phyloP scores from a whole-genome alignment of 352 stramenopile genomes.

The Pilasporangium apinafurcum region DNA sequence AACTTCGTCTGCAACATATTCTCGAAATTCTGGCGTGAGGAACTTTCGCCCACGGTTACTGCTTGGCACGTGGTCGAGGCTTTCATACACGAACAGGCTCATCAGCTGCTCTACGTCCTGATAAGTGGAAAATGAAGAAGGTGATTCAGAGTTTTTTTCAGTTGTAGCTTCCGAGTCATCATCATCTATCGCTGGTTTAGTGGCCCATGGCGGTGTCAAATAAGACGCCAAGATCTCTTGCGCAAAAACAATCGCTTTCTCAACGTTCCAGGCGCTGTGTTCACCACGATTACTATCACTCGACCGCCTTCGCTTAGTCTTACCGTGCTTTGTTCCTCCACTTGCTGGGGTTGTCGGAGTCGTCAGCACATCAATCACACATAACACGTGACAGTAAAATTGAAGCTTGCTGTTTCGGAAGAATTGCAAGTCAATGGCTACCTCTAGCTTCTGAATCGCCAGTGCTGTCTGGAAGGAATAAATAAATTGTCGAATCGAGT shows the following conservation, averaged over 20 bases:
- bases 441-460: conserved; percentile 17
- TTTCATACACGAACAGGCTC: conserved; percentile 30
- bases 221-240: conserved; percentile 15
- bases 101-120: conserved; percentile 16
- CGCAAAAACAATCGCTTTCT: conserved; percentile 26
- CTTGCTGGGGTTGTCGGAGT: conserved; percentile 3
- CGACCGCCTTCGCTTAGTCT: not conserved
- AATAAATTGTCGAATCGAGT: conserved; percentile 30
- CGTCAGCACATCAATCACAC: conserved; percentile 32
- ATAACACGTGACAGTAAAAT: conserved; percentile 30
- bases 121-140: no score
- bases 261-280: conserved; percentile 15
- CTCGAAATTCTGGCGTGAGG: conserved; percentile 26
- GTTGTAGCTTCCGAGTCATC: not conserved
- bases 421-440: conserved; percentile 2
- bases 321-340: not conserved
- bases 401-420: conserved; percentile 10
- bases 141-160: not conserved
- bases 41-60: conserved; percentile 20
- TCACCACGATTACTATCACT: not conserved
- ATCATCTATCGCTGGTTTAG: not conserved
- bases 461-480: conserved; percentile 18
- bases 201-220: not conserved
- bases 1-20: conserved; percentile 32
- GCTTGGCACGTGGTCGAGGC: conserved; percentile 15